Conservation (phyloP, 176 grass and related monocot genomes). For the Cymbopogon citratus region DNA sequence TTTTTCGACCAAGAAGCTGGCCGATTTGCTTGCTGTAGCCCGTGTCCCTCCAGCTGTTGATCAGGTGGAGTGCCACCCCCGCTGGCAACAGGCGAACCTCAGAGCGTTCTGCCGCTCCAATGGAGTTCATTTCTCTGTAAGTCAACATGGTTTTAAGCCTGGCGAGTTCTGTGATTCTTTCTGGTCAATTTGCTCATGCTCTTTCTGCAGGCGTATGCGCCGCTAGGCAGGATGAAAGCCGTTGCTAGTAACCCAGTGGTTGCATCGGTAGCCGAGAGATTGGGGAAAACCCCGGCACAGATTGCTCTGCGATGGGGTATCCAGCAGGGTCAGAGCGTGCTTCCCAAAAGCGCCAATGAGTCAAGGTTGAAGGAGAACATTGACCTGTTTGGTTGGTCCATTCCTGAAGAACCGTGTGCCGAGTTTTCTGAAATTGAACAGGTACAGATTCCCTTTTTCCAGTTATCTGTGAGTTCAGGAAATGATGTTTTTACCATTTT, state of each 20-base stretch:
- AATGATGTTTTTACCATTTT: background rate
- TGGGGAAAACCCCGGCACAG: conserved; percentile 44
- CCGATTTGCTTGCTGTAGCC: conserved; percentile 39
- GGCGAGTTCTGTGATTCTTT: background rate
- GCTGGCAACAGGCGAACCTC: conserved; percentile 48
- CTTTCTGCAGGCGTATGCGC: conserved; percentile 35
- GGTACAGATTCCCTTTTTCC: background rate
- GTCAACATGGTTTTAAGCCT: background rate
- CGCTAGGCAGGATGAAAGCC: conserved; percentile 48
- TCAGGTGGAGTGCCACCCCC: conserved; percentile 59
- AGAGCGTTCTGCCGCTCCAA: conserved; percentile 38
- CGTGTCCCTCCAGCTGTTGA: conserved; percentile 44
- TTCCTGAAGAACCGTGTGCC: conserved; percentile 39
- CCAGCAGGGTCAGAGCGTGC: conserved; percentile 42
- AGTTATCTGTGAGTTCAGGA: background rate
- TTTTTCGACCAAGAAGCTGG: conserved; percentile 47
- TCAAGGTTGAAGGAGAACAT: conserved; percentile 50
- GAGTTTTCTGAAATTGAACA: conserved; percentile 46
- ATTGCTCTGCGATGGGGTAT: conserved; percentile 42
- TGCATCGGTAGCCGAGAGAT: conserved; percentile 28
- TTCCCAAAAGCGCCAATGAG: conserved; percentile 46
- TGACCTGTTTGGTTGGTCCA: conserved; percentile 48
- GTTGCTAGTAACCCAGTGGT: conserved; percentile 17
- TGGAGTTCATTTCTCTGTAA: conserved; percentile 49
- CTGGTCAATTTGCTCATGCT: background rate